phyloP scores from a whole-genome alignment of 495 filamentous ascomycete species.

The Podospora anserina region DNA sequence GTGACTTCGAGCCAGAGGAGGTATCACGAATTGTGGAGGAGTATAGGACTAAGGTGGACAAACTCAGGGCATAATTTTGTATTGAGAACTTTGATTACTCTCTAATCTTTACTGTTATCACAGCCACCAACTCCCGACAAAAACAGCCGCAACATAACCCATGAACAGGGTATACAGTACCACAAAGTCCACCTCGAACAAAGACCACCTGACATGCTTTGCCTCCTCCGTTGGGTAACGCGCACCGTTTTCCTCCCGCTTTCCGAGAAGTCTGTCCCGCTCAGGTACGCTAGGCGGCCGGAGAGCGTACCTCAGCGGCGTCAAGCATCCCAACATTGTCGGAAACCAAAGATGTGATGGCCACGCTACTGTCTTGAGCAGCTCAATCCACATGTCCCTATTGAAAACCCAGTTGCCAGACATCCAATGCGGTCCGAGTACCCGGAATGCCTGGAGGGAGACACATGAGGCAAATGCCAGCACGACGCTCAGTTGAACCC shows the following conservation, averaged over 20 bases:
- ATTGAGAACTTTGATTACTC: not conserved
- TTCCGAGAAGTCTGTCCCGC: constrained; percentile 28
- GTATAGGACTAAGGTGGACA: constrained; percentile 10
- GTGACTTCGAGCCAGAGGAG: constrained; percentile 29
- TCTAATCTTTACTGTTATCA: not conserved
- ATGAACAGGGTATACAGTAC: not conserved
- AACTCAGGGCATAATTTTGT: not conserved
- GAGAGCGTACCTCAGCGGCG: constrained; percentile 43
- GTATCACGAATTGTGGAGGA: constrained; percentile 25
- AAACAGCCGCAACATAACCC: not conserved
- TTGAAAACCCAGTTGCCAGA: not conserved
- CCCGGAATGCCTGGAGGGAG: not conserved
- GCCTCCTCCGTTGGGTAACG: constrained; percentile 37
- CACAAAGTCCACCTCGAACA: not conserved
- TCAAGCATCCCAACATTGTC: constrained; percentile 33
- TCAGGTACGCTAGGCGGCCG: constrained; percentile 44
- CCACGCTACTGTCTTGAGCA: constrained; percentile 28
- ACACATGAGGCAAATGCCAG: not conserved
- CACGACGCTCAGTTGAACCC: constrained; percentile 1
- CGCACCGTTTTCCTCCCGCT: constrained; percentile 28
- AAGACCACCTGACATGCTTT: not conserved
- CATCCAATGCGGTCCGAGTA: not conserved
- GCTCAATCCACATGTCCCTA: not conserved
- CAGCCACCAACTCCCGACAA: not conserved
- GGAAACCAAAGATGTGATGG: constrained; percentile 42